Percentiles rank a stretch among this genome's conserved stretches.
phyloP scores from a whole-genome alignment of 345 rosid genomes.

The Noccaea caerulescens region DNA sequence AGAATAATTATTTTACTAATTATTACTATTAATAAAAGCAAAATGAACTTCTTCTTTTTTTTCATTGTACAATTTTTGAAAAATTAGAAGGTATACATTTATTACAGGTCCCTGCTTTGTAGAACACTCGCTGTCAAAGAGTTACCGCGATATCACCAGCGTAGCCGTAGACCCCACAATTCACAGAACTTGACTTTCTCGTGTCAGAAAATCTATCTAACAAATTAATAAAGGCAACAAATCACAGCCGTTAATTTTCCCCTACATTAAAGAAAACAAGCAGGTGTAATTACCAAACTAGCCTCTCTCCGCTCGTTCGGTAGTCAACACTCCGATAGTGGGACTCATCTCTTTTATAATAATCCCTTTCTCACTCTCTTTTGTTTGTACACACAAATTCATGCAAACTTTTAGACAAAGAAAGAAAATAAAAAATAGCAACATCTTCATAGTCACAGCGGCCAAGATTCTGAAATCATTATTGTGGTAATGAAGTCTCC shows the following conservation, averaged over 20 bases:
- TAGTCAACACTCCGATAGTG: neutral
- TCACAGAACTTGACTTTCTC: neutral
- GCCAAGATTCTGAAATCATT: slow-evolving; percentile 28
- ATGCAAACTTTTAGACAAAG: slow-evolving; percentile 14
- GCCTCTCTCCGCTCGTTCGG: slow-evolving; percentile 2
- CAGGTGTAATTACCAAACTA: neutral
- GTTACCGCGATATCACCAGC: slow-evolving; percentile 7
- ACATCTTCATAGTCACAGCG: slow-evolving; percentile 27
- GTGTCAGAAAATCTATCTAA: slow-evolving; percentile 22
- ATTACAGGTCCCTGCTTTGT: neutral
- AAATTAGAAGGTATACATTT: no score
- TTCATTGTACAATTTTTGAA: neutral
- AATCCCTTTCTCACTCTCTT: neutral
- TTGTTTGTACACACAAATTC: neutral
- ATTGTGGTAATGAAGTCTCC: slow-evolving; percentile 35
- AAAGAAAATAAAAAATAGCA: neutral
- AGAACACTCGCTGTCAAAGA: slow-evolving; percentile 18
- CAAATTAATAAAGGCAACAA: neutral
- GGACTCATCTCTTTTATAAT: neutral
- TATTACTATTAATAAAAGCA: no score
- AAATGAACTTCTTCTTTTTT: no score
- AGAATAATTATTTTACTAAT: no score
- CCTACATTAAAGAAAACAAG: neutral
- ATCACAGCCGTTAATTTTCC: slow-evolving; percentile 28
- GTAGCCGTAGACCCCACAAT: slow-evolving; percentile 27